These are phyloP conservation scores for Trichosporon sp. DNA, from an alignment of 1,284 basidiomycete species.

Conservation along the genomic window DNA sequence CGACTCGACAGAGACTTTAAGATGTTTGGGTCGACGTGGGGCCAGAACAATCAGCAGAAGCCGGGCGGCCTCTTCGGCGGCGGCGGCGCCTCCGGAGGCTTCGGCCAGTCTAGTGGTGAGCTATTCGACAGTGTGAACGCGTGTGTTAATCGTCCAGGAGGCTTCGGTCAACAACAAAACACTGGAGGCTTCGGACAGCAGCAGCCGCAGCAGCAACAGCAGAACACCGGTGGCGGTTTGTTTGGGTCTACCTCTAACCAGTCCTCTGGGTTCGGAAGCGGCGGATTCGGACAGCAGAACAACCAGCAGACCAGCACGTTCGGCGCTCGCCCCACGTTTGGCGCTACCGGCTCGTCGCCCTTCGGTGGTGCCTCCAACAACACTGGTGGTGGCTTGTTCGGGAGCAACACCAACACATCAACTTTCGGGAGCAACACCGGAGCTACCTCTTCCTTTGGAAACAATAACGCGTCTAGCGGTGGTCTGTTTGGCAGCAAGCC, in stretches of 20 bases:
- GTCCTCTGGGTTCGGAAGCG: slow-evolving; percentile 28
- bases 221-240: slow-evolving; percentile 63
- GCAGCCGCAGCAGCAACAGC: slow-evolving; percentile 56
- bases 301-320: slow-evolving; percentile 38
- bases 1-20: slow-evolving; percentile 8
- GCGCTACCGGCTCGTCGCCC: slow-evolving; percentile 49
- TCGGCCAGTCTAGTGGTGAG: slow-evolving; percentile 34
- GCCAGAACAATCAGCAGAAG: slow-evolving; percentile 66
- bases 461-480: slow-evolving; percentile 24
- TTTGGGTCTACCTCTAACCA: slow-evolving; percentile 42
- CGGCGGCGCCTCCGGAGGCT: slow-evolving; percentile 35
- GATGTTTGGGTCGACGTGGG: slow-evolving; percentile 53
- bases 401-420: slow-evolving; percentile 20
- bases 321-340: slow-evolving; percentile 47
- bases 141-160: slow-evolving; percentile 17
- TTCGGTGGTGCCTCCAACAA: slow-evolving; percentile 44
- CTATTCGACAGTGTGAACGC: neutral
- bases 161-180: slow-evolving; percentile 30
- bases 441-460: slow-evolving; percentile 7
- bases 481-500: slow-evolving; percentile 47
- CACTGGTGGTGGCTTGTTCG: slow-evolving; percentile 45
- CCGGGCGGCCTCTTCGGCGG: slow-evolving; percentile 57
- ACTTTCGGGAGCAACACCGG: slow-evolving; percentile 31
- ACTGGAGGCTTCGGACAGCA: slow-evolving; percentile 25
- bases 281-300: slow-evolving; percentile 21